Evolutionary conservation across 441 rosid species (phyloP), one percentile per base, ranked within the genome.

Genomic region (Populus trichocarpa): DNA sequence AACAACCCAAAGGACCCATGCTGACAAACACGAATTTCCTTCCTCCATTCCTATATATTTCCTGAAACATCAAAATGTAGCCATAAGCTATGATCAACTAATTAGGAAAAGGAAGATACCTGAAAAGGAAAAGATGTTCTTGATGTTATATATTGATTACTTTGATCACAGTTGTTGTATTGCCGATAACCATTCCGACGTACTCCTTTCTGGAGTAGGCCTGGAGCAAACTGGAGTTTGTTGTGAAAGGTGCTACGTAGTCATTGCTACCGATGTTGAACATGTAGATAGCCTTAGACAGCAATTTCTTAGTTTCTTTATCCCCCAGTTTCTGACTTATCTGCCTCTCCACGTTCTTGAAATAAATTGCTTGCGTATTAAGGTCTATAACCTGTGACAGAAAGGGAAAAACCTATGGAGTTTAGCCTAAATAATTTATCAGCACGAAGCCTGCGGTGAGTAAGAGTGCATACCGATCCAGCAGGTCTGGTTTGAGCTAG

Each of bases 191-290:
- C 66, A 79, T 83, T 3, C 9, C 74, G 1, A 71, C 81, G 12
- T 69, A 87, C 13, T 75, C 81, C 70, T 80, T 67, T 65, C 67
- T 77, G 30, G 85, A 46, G 67, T 71, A 72, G 75, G 87, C 72
- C 22, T 81, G 77, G 71, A 85, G 74, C 30, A 77, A 2, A 33
- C 74, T 61, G 25, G 86, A 79, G 78, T 83, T 81, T 40, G 28
- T 9, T 3, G 14, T 1, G 46, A 83, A 67, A 33, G 78, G 80
- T 38, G 69, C 71, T 23, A 72, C 14, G 61, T 83, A 85, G 78
- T 88, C 91, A 25, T 88, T 88, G 84, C 4, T 50, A 71, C 95
- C 90, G 2, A 85, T 74, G 80, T 67, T 32, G 30, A 88, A 64
- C 2, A 83, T 46, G 85, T 87, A 87, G 42, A 89, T 83, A 40